Evolutionary conservation across 2,329 filamentous ascomycete species (phyloP).

Genomic region (Reticulascus tulasneorum): DNA sequence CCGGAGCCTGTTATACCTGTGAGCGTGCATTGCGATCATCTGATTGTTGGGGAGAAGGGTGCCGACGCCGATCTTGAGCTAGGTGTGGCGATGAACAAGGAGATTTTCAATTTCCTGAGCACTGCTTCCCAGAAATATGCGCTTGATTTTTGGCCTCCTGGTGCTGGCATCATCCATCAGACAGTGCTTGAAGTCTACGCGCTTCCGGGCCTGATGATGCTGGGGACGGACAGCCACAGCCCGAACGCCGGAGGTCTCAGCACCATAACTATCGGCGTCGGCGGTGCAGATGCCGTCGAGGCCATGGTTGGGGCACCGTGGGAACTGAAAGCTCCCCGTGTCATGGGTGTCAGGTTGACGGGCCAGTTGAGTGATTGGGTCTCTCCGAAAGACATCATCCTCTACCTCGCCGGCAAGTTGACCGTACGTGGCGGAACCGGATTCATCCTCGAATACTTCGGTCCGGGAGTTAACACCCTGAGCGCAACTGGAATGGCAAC

Average conservation of each 20-base stretch:
- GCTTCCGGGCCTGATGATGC: conserved; percentile 96
- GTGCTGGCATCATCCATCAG: conserved; percentile 95
- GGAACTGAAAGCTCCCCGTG: conserved; percentile 92
- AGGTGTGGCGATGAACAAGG: conserved; percentile 87
- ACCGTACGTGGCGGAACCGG: conserved; percentile 94
- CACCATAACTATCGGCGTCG: conserved; percentile 93
- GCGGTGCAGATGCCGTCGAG: conserved; percentile 95
- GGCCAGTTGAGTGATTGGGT: conserved; percentile 88
- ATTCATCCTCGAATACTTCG: conserved; percentile 91
- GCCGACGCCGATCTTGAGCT: conserved; percentile 80
- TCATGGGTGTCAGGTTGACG: conserved; percentile 79
- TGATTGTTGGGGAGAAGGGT: conserved; percentile 93
- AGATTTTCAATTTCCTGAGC: conserved; percentile 97
- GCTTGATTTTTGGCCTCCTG: conserved; percentile 93
- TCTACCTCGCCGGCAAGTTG: conserved; percentile 81
- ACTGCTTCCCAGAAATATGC: conserved; percentile 87
- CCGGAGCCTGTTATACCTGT: conserved; percentile 88
- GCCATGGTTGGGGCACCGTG: conserved; percentile 93
- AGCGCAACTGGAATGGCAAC: conserved; percentile 94
- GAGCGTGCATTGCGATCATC: conserved; percentile 97
- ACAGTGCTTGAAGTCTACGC: conserved; percentile 97
- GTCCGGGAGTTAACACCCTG: conserved; percentile 81
- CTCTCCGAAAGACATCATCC: conserved; percentile 91
- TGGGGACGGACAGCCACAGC: conserved; percentile 95
- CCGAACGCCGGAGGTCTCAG: conserved; percentile 95